Percentiles rank a stretch among this genome's conserved stretches.
phyloP scores from a whole-genome alignment of 2,329 filamentous ascomycete genomes.

The Cryphonectria carpinicola region DNA sequence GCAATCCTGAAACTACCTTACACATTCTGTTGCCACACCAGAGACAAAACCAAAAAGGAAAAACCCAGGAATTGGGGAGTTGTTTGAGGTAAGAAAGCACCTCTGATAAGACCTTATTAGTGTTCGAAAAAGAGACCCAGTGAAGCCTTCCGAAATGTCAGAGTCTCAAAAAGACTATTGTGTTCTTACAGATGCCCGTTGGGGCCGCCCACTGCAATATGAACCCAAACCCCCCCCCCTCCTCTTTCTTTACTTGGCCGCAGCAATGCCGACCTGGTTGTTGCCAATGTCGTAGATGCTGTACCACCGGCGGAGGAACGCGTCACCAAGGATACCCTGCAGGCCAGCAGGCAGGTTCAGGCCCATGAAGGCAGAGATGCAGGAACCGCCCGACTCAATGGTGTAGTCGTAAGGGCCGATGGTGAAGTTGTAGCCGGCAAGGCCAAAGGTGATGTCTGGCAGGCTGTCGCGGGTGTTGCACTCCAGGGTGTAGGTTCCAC shows the following conservation, averaged over 20 bases:
- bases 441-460: slow-evolving; percentile 88
- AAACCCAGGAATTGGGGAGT: slow-evolving; percentile 17
- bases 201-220: neutral
- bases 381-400: slow-evolving; percentile 90
- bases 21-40: slow-evolving; percentile 27
- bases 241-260: slow-evolving; percentile 61
- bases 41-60: slow-evolving; percentile 18
- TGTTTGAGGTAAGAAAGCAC: neutral
- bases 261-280: slow-evolving; percentile 85
- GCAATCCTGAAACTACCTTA: slow-evolving; percentile 21
- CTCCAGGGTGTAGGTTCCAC: slow-evolving; percentile 94
- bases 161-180: slow-evolving; percentile 1
- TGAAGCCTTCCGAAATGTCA: neutral
- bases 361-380: slow-evolving; percentile 96
- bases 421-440: slow-evolving; percentile 90
- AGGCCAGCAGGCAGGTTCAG: slow-evolving; percentile 94
- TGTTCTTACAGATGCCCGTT: slow-evolving; percentile 21
- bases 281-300: slow-evolving; percentile 95
- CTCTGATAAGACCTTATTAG: slow-evolving; percentile 6
- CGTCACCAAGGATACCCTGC: slow-evolving; percentile 85
- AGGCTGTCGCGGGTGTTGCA: slow-evolving; percentile 82
- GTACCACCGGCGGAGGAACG: slow-evolving; percentile 85
- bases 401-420: slow-evolving; percentile 92
- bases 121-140: slow-evolving; percentile 12
- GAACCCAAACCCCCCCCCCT: neutral